A percentile compares a stretch with the other conserved stretches of the same genome.
phyloP scores from a whole-genome alignment of 202 grass and related monocot species.

The Schoenoplectus tabernaemontani region DNA sequence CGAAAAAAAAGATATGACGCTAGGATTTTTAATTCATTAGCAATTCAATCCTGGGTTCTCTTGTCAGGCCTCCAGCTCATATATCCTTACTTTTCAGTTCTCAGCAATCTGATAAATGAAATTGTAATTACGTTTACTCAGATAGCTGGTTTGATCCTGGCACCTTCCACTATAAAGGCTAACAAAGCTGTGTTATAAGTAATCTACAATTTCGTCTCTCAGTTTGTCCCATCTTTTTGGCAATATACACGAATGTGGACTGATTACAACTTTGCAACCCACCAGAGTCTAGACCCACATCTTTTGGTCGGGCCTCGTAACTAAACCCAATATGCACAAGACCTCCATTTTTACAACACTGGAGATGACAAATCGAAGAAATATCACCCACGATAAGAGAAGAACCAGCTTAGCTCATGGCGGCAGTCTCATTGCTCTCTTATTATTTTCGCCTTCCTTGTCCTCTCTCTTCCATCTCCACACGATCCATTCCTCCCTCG shows the following conservation, averaged over 20 bases:
- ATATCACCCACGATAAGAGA: background rate
- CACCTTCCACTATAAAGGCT: too few relatives aligned
- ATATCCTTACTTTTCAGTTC: too few relatives aligned
- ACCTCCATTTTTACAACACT: background rate
- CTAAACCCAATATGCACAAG: background rate
- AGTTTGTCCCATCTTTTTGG: background rate
- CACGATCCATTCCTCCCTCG: background rate
- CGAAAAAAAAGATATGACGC: too few relatives aligned
- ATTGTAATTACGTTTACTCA: too few relatives aligned
- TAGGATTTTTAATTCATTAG: too few relatives aligned
- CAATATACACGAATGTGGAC: background rate
- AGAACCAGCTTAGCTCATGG: background rate
- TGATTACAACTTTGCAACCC: background rate
- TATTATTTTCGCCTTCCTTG: slow-evolving; percentile 22
- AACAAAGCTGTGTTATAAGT: too few relatives aligned
- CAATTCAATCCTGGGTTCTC: too few relatives aligned
- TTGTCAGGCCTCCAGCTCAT: too few relatives aligned
- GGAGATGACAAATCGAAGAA: background rate
- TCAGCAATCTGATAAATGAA: too few relatives aligned
- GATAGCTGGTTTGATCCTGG: too few relatives aligned
- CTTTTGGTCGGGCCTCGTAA: background rate
- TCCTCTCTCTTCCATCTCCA: slow-evolving; percentile 8
- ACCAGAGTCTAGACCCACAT: background rate
- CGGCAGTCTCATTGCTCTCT: background rate
- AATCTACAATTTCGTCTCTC: background rate